Evolutionary conservation across 805 yeast species (phyloP).

Genomic region (Priceomyces haplophilus): DNA sequence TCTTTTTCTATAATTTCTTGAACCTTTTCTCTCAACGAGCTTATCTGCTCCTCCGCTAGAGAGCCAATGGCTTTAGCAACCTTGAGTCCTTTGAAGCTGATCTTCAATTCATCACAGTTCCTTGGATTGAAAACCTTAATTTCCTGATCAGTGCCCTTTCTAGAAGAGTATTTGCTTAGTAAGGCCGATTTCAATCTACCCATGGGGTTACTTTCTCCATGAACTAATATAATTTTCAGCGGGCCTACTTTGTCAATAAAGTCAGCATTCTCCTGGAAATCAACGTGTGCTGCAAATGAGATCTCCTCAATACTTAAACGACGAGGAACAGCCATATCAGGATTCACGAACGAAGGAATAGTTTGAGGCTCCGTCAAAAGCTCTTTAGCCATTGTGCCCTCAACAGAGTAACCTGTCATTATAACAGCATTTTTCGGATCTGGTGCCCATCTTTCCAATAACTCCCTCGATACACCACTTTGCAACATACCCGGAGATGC

Average conservation of each 20-base stretch:
- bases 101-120: conserved; percentile 75
- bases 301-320: conserved; percentile 86
- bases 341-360: conserved; percentile 79
- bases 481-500: conserved; percentile 99
- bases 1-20: conserved; percentile 25
- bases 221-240: conserved; percentile 81
- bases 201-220: conserved; percentile 98
- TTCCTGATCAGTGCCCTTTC: conserved; percentile 84
- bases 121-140: conserved; percentile 89
- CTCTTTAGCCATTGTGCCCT: conserved; percentile 95
- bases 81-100: conserved; percentile 79
- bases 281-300: conserved; percentile 99
- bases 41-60: conserved; percentile 45
- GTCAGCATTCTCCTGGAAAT: conserved; percentile 86
- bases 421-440: conserved; percentile 86
- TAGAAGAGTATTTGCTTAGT: conserved; percentile 75
- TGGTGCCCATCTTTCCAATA: conserved; percentile 96
- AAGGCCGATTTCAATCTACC: conserved; percentile 93
- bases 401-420: conserved; percentile 95
- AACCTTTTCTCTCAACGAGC: conserved; percentile 36
- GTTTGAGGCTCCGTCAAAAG: conserved; percentile 84
- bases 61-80: conserved; percentile 70
- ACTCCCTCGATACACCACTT: conserved; percentile 88
- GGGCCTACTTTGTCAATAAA: conserved; percentile 90
- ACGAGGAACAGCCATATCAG: conserved; percentile 83